A percentile compares a stretch with the other conserved stretches of the same genome.
Conservation (phyloP, 2,329 filamentous ascomycete species). For the Fusarium odoratissimum region DNA sequence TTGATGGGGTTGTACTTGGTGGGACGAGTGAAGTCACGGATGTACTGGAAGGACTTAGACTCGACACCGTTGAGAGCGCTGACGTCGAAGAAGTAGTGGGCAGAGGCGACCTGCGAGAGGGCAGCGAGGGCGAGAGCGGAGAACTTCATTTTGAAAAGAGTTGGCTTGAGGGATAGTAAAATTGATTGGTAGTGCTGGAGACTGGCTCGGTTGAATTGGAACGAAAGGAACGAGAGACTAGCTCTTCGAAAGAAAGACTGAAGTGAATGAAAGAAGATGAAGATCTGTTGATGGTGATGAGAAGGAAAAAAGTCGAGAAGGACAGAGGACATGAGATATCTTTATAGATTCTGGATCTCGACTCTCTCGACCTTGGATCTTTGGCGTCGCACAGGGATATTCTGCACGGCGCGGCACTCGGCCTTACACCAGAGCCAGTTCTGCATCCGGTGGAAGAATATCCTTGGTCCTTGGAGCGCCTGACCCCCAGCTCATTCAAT, state of each 20-base stretch:
- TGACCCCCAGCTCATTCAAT: neutral
- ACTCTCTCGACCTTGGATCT: neutral
- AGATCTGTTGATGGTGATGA: constrained; percentile 24
- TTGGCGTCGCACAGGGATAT: constrained; percentile 2
- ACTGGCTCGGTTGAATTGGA: constrained; percentile 27
- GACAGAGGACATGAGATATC: neutral
- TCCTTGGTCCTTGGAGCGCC: neutral
- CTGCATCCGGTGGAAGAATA: constrained; percentile 5
- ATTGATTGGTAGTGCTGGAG: constrained; percentile 24
- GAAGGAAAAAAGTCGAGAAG: constrained; percentile 2
- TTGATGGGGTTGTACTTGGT: constrained; percentile 31
- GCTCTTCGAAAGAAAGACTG: constrained; percentile 33
- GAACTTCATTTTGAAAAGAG: constrained; percentile 28
- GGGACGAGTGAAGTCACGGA: constrained; percentile 26
- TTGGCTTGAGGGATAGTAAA: constrained; percentile 12
- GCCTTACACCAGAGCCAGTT: neutral
- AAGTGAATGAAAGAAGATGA: constrained; percentile 33
- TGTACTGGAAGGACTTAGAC: constrained; percentile 22
- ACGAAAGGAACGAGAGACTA: constrained; percentile 33
- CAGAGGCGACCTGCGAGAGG: constrained; percentile 24
- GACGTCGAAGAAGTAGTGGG: constrained; percentile 24
- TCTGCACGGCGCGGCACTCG: neutral
- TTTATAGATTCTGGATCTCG: constrained; percentile 19
- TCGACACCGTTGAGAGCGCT: constrained; percentile 13
- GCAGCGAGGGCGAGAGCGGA: constrained; percentile 16